Evolutionary conservation across 2,329 filamentous ascomycete genomes (phyloP).

Genomic region (Neofusicoccum parvum): DNA sequence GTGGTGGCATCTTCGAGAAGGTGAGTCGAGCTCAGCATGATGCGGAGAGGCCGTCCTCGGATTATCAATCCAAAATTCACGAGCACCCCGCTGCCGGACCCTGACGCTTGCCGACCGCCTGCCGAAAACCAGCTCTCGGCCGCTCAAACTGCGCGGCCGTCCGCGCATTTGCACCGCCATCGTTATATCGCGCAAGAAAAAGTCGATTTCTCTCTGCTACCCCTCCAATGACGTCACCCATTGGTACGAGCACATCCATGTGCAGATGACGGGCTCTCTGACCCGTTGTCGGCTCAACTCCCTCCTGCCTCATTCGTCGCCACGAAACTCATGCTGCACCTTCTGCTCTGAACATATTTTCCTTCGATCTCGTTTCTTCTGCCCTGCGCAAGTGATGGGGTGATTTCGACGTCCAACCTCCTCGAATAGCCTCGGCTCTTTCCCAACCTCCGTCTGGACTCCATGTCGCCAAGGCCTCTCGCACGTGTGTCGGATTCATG

Average conservation of each 20-base stretch:
- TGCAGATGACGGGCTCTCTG: neutral
- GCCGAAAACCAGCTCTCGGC: neutral
- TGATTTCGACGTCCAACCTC: neutral
- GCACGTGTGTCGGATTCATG: neutral
- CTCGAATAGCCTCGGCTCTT: neutral
- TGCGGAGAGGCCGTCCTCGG: slow-evolving; percentile 17
- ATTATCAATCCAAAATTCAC: slow-evolving; percentile 3
- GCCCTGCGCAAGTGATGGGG: too few species aligned
- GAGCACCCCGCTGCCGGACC: neutral
- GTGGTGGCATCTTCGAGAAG: slow-evolving; percentile 19
- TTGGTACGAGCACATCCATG: neutral
- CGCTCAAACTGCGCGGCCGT: neutral
- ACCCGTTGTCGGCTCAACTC: neutral
- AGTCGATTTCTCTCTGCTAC: neutral
- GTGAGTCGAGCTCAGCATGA: slow-evolving; percentile 7
- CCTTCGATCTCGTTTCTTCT: neutral
- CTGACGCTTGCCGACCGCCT: neutral
- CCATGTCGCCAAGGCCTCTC: neutral
- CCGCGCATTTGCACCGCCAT: neutral
- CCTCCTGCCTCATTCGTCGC: neutral
- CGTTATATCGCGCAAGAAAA: neutral
- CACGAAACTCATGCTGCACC: too few species aligned
- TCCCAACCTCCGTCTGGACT: neutral
- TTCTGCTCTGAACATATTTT: too few species aligned
- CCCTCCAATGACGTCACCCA: slow-evolving; percentile 2